Evolutionary conservation across 208 protist genomes (phyloP).

Genomic region (Paratrypanosoma confusum): DNA sequence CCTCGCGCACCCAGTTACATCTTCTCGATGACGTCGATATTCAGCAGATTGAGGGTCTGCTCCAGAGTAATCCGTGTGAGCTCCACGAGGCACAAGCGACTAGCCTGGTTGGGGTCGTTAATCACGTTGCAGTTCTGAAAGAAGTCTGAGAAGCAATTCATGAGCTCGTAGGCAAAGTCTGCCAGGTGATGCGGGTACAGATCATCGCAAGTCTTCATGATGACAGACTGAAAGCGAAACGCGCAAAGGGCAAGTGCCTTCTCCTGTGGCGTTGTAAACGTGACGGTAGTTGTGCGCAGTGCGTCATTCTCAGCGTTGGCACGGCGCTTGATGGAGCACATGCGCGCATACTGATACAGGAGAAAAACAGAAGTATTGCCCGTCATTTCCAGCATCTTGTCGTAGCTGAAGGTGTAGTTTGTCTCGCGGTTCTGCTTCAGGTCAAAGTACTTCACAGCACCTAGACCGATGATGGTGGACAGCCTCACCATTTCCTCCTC

Average conservation of each 20-base stretch:
- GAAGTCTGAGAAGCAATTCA: constrained; percentile 91
- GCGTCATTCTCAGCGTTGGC: constrained; percentile 49
- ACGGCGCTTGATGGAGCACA: constrained; percentile 91
- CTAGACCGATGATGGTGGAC: constrained; percentile 87
- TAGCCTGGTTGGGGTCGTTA: constrained; percentile 69
- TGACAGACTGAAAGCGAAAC: constrained; percentile 79
- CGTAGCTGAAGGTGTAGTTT: constrained; percentile 94
- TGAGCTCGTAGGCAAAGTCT: constrained; percentile 93
- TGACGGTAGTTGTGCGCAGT: constrained; percentile 38
- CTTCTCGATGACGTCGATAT: constrained; percentile 79
- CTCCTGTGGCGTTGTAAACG: constrained; percentile 67
- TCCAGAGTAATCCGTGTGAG: constrained; percentile 83
- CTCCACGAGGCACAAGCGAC: constrained; percentile 86
- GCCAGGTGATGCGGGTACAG: constrained; percentile 91
- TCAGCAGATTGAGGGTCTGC: constrained; percentile 87
- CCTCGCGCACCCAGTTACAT: constrained; percentile 56
- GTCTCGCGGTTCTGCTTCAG: constrained; percentile 88
- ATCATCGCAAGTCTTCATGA: constrained; percentile 82
- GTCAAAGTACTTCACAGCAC: constrained; percentile 97
- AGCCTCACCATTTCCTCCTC: constrained; percentile 76
- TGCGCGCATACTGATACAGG: constrained; percentile 96
- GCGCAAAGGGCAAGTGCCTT: constrained; percentile 77
- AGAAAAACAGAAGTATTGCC: constrained; percentile 97
- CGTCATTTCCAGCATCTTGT: constrained; percentile 93
- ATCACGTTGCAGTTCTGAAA: constrained; percentile 90